Evolutionary conservation across 192 early-diverging fungal genomes (phyloP).

Genomic region (Phycomyces blakesleeanus): DNA sequence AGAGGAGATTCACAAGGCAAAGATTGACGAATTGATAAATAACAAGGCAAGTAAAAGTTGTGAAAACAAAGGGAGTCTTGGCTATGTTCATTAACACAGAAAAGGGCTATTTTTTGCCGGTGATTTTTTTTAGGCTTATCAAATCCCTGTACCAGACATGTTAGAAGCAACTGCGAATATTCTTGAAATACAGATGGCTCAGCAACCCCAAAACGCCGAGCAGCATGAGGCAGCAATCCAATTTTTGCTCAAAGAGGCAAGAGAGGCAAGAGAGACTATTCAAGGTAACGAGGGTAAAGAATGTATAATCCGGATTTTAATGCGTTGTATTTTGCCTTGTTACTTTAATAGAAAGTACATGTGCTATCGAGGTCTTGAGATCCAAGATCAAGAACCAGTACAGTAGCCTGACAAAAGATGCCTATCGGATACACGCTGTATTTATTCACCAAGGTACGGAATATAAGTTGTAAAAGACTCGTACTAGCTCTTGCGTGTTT

Average conservation of each 20-base stretch:
- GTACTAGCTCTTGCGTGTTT: too few species aligned
- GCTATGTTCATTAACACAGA: not conserved
- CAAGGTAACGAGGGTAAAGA: slow-evolving; percentile 1
- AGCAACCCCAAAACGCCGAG: not conserved
- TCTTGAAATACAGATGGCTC: slow-evolving; percentile 6
- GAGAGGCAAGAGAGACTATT: slow-evolving; percentile 1
- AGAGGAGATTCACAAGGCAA: slow-evolving; percentile 27
- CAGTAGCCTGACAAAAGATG: slow-evolving; percentile 29
- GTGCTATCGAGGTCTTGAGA: slow-evolving; percentile 16
- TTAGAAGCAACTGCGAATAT: slow-evolving; percentile 27
- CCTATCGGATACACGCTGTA: slow-evolving; percentile 70
- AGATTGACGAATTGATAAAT: slow-evolving; percentile 18
- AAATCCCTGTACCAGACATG: slow-evolving; percentile 31
- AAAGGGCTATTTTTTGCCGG: not conserved
- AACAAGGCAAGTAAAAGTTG: not conserved
- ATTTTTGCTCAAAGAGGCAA: slow-evolving; percentile 18
- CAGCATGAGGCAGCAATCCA: slow-evolving; percentile 3
- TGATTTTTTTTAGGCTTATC: slow-evolving; percentile 5
- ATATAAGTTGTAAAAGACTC: not conserved
- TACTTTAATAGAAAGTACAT: slow-evolving; percentile 8
- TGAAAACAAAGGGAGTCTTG: too few species aligned
- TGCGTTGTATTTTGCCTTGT: not conserved
- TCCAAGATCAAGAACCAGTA: slow-evolving; percentile 36
- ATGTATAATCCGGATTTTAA: not conserved
- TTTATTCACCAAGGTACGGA: slow-evolving; percentile 66